Conservation (phyloP, 257 asterid genomes). For the Solanum verrucosum region DNA sequence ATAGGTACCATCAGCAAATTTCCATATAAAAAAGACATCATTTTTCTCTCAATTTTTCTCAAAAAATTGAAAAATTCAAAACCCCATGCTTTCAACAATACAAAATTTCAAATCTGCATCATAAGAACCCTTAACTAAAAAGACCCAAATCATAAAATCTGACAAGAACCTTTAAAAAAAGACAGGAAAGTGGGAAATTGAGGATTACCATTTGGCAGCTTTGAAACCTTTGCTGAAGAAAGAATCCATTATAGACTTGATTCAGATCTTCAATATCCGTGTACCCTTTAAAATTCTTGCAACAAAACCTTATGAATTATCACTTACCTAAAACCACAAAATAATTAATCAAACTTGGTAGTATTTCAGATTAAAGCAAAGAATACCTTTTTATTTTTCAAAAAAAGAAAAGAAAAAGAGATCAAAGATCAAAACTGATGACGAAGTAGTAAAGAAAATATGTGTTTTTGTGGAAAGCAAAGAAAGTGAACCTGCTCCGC, state of each 20-base stretch:
- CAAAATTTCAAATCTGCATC: neutral
- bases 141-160: neutral
- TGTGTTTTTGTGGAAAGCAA: neutral
- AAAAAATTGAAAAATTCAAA: neutral
- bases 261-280: neutral
- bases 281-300: neutral
- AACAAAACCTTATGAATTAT: neutral
- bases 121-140: neutral
- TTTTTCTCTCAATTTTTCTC: neutral
- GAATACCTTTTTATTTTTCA: neutral
- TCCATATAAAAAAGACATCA: neutral
- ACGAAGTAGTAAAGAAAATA: neutral
- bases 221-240: constrained; percentile 77
- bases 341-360: neutral
- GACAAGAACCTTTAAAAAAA: neutral
- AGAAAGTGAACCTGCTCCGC: constrained; percentile 23
- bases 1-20: constrained; percentile 4
- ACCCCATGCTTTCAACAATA: constrained; percentile 9
- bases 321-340: neutral
- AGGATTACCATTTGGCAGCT: constrained; percentile 71
- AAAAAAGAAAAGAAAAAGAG: neutral
- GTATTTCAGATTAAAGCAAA: neutral
- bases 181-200: neutral
- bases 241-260: constrained; percentile 35
- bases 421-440: neutral